phyloP scores from a whole-genome alignment of 2,329 filamentous ascomycete genomes.

The Didymella keratinophila region DNA sequence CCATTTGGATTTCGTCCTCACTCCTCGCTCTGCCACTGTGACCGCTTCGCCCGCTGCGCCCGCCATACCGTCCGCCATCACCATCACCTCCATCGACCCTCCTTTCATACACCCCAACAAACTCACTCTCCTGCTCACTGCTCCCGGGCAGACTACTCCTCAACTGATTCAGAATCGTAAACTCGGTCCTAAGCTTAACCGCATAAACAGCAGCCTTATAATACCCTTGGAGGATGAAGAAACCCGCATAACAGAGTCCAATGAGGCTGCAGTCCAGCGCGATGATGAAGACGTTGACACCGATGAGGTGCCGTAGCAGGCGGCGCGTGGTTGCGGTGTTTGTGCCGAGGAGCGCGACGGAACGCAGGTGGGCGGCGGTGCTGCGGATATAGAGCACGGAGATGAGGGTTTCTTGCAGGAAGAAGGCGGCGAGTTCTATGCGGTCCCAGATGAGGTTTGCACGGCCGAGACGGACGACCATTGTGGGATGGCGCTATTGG shows the following conservation, averaged over 20 bases:
- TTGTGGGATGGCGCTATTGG: slow-evolving; percentile 25
- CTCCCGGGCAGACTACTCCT: slow-evolving; percentile 22
- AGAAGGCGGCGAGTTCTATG: slow-evolving; percentile 52
- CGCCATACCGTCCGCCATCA: too few relatives aligned
- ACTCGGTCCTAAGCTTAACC: slow-evolving; percentile 61
- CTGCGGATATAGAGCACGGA: slow-evolving; percentile 59
- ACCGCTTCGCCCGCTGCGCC: too few relatives aligned
- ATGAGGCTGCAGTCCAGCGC: slow-evolving; percentile 51
- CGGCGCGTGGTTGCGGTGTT: slow-evolving; percentile 22
- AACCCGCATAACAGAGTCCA: slow-evolving; percentile 48
- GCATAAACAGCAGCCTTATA: slow-evolving; percentile 53
- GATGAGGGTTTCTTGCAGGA: slow-evolving; percentile 49
- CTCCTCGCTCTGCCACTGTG: not conserved
- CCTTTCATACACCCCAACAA: slow-evolving; percentile 32
- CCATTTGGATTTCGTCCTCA: slow-evolving; percentile 20
- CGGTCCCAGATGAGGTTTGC: slow-evolving; percentile 46
- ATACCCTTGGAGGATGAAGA: slow-evolving; percentile 51
- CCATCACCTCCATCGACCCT: slow-evolving; percentile 13
- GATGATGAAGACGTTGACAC: slow-evolving; percentile 52
- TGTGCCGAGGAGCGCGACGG: slow-evolving; percentile 26
- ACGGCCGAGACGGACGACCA: slow-evolving; percentile 17
- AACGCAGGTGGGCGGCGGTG: slow-evolving; percentile 54
- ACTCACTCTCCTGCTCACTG: slow-evolving; percentile 14
- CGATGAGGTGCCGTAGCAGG: slow-evolving; percentile 47
- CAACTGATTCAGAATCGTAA: slow-evolving; percentile 58